Conservation (phyloP, 2,329 filamentous ascomycete species). For the Pezicula neosporulosa region DNA sequence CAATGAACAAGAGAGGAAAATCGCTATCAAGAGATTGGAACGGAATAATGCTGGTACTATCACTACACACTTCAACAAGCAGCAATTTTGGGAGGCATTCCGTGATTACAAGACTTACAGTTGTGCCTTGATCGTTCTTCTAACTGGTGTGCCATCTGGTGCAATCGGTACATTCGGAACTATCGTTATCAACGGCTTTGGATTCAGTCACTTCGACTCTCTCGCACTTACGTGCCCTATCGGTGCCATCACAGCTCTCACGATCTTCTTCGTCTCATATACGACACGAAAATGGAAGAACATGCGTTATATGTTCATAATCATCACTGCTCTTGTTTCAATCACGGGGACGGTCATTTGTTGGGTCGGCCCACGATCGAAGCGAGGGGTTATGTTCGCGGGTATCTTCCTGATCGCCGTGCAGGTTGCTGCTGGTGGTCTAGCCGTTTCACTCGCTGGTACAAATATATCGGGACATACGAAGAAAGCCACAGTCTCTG, state of each 20-base stretch:
- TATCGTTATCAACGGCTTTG: conserved; percentile 32
- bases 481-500: conserved; percentile 28
- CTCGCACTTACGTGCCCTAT: conserved; percentile 31
- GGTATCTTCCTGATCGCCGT: conserved; percentile 14
- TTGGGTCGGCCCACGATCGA: conserved; percentile 22
- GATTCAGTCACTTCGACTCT: conserved; percentile 29
- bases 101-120: conserved; percentile 27
- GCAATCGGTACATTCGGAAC: conserved; percentile 28
- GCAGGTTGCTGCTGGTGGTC: conserved; percentile 23
- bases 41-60: conserved; percentile 45
- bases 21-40: conserved; percentile 23
- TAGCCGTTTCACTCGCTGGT: conserved; percentile 24
- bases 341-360: conserved; percentile 9
- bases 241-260: conserved; percentile 28
- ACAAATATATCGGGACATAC: conserved; percentile 31
- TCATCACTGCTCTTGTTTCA: conserved; percentile 7
- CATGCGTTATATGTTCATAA: conserved; percentile 25
- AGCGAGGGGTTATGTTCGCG: conserved; percentile 25
- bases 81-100: conserved; percentile 26
- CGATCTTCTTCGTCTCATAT: conserved; percentile 29
- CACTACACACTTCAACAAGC: conserved; percentile 21
- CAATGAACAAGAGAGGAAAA: conserved; percentile 23
- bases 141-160: conserved; percentile 28
- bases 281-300: conserved; percentile 21
- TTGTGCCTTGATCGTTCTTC: conserved; percentile 25